Evolutionary conservation across 1,284 basidiomycete genomes (phyloP).

Genomic region (Sanghuangporus baumii): DNA sequence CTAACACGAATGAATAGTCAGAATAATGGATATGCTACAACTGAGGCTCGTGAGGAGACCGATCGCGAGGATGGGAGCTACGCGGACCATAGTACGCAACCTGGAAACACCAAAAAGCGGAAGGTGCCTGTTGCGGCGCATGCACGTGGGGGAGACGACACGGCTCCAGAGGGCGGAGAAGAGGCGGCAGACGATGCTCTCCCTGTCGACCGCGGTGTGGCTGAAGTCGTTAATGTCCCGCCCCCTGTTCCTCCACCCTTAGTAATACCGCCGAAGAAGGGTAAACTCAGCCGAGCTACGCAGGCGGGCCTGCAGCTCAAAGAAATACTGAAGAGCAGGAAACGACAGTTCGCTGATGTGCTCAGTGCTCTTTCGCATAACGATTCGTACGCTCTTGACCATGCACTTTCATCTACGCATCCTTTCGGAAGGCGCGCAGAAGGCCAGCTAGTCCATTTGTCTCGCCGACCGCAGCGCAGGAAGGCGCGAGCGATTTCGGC

Average conservation of each 20-base stretch:
- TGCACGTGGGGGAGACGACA: slow-evolving; percentile 8
- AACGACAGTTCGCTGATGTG: slow-evolving; percentile 61
- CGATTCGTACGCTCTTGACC: slow-evolving; percentile 66
- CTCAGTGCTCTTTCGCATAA: slow-evolving; percentile 57
- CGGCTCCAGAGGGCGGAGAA: slow-evolving; percentile 28
- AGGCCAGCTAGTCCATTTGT: slow-evolving; percentile 28
- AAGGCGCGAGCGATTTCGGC: slow-evolving; percentile 26
- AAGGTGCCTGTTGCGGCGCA: slow-evolving; percentile 56
- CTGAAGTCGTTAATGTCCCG: slow-evolving; percentile 14
- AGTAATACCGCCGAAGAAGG: slow-evolving; percentile 29
- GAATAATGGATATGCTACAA: slow-evolving; percentile 21
- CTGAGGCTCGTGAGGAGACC: slow-evolving; percentile 35
- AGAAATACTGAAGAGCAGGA: slow-evolving; percentile 60
- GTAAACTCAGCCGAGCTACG: slow-evolving; percentile 53
- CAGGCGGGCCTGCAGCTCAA: slow-evolving; percentile 68
- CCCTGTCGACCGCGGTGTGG: slow-evolving; percentile 25
- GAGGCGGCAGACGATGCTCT: slow-evolving; percentile 27
- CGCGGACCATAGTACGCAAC: slow-evolving; percentile 60
- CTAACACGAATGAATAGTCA: not conserved
- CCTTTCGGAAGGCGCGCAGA: slow-evolving; percentile 22
- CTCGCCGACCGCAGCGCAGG: slow-evolving; percentile 26
- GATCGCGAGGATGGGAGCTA: slow-evolving; percentile 53
- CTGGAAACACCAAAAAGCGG: slow-evolving; percentile 80
- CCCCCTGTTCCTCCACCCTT: slow-evolving; percentile 11
- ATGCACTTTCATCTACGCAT: slow-evolving; percentile 52